Evolutionary conservation across 805 yeast species (phyloP).

Genomic region (Schizosaccharomyces cryophilus): DNA sequence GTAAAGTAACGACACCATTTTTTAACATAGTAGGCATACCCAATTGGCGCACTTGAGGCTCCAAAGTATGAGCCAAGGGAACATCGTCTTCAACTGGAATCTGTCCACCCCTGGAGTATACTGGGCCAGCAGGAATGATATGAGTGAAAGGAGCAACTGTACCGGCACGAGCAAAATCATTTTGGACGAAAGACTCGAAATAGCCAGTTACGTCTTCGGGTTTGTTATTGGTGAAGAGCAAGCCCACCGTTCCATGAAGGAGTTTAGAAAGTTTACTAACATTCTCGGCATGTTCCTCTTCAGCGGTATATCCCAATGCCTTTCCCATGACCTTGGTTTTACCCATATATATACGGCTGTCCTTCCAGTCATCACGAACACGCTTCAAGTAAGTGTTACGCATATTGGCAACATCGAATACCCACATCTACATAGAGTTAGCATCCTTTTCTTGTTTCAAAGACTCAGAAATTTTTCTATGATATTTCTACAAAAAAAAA

Average conservation of each 20-base stretch:
- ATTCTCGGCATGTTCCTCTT: constrained; percentile 75
- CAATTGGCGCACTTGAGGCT: constrained; percentile 69
- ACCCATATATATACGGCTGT: constrained; percentile 66
- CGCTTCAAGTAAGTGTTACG: constrained; percentile 90
- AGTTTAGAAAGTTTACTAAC: constrained; percentile 38
- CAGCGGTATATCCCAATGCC: constrained; percentile 69
- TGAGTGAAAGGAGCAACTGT: constrained; percentile 61
- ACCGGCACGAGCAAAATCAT: constrained; percentile 80
- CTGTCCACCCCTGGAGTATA: constrained; percentile 90
- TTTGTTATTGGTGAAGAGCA: constrained; percentile 69
- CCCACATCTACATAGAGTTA: constrained; percentile 26
- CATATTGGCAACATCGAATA: constrained; percentile 67
- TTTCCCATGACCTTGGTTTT: constrained; percentile 80
- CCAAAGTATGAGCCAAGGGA: constrained; percentile 89
- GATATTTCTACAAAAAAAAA: no score
- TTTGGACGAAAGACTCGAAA: constrained; percentile 49
- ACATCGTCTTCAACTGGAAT: constrained; percentile 75
- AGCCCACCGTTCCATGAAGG: constrained; percentile 50
- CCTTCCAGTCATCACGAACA: constrained; percentile 77
- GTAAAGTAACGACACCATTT: constrained; percentile 62
- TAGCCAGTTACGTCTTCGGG: constrained; percentile 79
- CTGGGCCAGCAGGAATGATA: constrained; percentile 67
- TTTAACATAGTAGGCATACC: constrained; percentile 81
- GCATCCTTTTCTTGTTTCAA: neutral
- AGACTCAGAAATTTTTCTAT: no score